phyloP scores from a whole-genome alignment of 2,329 filamentous ascomycete species.

The Teratosphaeria destructans region DNA sequence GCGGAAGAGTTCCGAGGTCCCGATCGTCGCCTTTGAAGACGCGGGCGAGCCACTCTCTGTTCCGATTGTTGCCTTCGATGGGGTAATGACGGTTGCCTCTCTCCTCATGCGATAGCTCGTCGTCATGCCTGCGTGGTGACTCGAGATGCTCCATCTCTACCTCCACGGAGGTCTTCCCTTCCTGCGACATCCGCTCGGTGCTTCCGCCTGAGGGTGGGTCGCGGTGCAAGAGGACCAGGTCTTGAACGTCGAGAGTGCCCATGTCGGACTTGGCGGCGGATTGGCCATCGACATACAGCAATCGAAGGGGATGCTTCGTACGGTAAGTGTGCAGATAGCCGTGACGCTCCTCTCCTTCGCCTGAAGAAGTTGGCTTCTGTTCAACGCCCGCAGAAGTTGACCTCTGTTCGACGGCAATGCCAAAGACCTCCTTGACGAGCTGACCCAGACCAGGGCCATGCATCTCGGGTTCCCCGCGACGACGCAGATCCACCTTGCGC shows the following conservation, averaged over 20 bases:
- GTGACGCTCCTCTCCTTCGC: background rate
- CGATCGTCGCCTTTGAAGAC: background rate
- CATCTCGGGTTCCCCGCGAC: background rate
- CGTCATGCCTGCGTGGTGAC: background rate
- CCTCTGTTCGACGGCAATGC: background rate
- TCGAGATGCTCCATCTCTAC: background rate
- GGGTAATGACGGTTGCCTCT: background rate
- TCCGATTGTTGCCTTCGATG: background rate
- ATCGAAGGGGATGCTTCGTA: conserved; percentile 45
- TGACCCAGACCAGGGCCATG: background rate
- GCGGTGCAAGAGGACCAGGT: conserved; percentile 45
- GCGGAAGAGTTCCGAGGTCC: background rate
- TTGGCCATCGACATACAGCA: conserved; percentile 63
- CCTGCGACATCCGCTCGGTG: background rate
- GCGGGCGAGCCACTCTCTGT: background rate
- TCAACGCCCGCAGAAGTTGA: background rate
- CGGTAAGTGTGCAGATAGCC: conserved; percentile 61
- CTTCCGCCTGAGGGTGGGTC: conserved; percentile 7
- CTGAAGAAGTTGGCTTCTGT: background rate
- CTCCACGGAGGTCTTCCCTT: background rate
- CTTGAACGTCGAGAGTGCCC: conserved; percentile 60
- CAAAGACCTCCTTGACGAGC: background rate
- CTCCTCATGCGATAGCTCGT: background rate
- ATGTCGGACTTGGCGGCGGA: conserved; percentile 54
- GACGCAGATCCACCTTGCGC: conserved; percentile 1